Percentiles rank a stretch among this genome's conserved stretches.
Evolutionary conservation across 306 rosid genomes (phyloP).

Genomic region (Cicer pinnatifidum): DNA sequence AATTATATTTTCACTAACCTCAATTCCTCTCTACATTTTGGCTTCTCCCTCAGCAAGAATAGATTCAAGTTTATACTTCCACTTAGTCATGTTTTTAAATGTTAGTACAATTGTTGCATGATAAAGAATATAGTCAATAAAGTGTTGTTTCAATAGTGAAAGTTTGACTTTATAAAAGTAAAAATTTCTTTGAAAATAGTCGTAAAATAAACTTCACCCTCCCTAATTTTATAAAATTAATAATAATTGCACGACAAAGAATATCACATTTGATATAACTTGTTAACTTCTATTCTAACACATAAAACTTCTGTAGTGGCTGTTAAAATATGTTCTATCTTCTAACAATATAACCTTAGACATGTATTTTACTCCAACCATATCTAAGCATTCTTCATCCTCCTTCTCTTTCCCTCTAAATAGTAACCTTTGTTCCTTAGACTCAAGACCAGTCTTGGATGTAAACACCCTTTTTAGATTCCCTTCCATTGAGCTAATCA

Average conservation of each 20-base stretch:
- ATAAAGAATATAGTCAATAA: too few species aligned
- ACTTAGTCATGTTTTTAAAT: not conserved
- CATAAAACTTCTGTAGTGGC: conserved; percentile 31
- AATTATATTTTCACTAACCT: too few species aligned
- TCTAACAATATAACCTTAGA: conserved; percentile 68
- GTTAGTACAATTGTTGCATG: too few species aligned
- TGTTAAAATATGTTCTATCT: conserved; percentile 47
- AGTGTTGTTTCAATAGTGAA: too few species aligned
- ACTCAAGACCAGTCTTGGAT: conserved; percentile 57
- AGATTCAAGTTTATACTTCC: conserved; percentile 62
- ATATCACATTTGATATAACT: conserved; percentile 62
- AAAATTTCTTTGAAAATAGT: too few species aligned
- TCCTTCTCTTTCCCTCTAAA: conserved; percentile 77
- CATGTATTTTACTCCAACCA: conserved; percentile 71
- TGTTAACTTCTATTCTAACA: conserved; percentile 61
- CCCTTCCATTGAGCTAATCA: conserved; percentile 53
- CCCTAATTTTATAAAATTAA: too few species aligned
- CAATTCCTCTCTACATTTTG: too few species aligned
- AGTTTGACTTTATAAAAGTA: too few species aligned
- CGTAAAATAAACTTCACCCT: too few species aligned
- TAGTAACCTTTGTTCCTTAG: conserved; percentile 68
- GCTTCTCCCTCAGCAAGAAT: conserved; percentile 58
- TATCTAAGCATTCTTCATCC: conserved; percentile 65
- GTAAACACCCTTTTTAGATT: conserved; percentile 63
- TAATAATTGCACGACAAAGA: not conserved